Percentiles rank a stretch among this genome's conserved stretches.
Evolutionary conservation across 441 rosid genomes (phyloP).

Genomic region (Syzygium syzygioides): DNA sequence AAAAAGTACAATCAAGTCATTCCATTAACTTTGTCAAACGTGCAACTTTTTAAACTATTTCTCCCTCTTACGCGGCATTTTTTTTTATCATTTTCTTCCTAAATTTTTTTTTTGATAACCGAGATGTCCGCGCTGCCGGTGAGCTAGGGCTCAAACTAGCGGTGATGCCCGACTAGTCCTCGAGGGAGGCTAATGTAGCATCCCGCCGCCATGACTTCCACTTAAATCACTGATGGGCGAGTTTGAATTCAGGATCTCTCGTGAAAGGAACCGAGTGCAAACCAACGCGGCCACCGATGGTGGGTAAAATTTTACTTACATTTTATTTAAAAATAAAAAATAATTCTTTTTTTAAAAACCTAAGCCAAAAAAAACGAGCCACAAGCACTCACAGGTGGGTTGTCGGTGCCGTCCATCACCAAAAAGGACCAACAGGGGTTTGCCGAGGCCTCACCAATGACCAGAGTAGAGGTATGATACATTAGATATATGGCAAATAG

Average conservation of each 20-base stretch:
- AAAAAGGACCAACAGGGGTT: neutral
- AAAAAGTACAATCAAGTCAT: fast-evolving
- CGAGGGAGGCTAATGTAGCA: too few species aligned
- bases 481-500: neutral
- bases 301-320: neutral
- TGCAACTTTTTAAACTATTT: neutral
- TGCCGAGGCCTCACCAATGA: neutral
- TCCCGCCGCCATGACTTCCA: too few species aligned
- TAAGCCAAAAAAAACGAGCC: neutral
- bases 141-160: too few species aligned
- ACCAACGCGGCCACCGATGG: too few species aligned
- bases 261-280: too few species aligned
- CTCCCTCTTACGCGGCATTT: neutral
- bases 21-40: neutral
- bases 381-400: neutral
- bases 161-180: too few species aligned
- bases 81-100: neutral
- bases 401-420: neutral
- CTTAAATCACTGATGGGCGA: too few species aligned
- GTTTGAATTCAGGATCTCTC: too few species aligned
- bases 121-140: too few species aligned
- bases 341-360: neutral
- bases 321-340: neutral
- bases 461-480: neutral
- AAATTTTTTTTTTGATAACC: too few species aligned